Conservation (phyloP, 2,329 filamentous ascomycete species). For the Alternaria tenuissima region DNA sequence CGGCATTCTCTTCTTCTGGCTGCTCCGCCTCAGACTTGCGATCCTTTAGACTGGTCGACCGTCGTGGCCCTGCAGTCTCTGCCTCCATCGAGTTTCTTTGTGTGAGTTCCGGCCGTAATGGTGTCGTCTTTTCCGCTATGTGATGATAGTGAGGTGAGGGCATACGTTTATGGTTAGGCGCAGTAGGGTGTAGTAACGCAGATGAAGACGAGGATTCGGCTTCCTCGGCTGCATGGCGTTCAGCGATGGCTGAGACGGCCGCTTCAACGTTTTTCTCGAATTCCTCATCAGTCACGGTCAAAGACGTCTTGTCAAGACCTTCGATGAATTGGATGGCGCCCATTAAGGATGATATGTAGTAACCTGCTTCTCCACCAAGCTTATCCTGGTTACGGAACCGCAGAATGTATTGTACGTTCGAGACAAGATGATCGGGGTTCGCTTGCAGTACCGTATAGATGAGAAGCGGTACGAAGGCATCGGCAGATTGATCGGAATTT, state of each 20-base stretch:
- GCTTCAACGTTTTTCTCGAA: slow-evolving; percentile 97
- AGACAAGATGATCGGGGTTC: slow-evolving; percentile 93
- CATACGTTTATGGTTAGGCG: slow-evolving; percentile 44
- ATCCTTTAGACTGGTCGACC: slow-evolving; percentile 62
- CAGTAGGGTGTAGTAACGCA: slow-evolving; percentile 28
- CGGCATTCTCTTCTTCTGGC: slow-evolving; percentile 74
- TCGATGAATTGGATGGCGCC: slow-evolving; percentile 97
- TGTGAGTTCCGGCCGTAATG: slow-evolving; percentile 65
- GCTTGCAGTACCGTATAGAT: slow-evolving; percentile 96
- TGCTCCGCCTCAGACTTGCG: slow-evolving; percentile 39
- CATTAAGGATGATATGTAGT: slow-evolving; percentile 96
- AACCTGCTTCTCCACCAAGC: slow-evolving; percentile 94
- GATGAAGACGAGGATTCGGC: slow-evolving; percentile 24
- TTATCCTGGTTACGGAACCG: slow-evolving; percentile 98
- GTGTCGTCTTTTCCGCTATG: slow-evolving; percentile 59
- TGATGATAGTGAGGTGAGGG: slow-evolving; percentile 55
- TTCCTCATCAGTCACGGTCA: slow-evolving; percentile 93
- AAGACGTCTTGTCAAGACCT: slow-evolving; percentile 89
- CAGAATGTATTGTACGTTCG: slow-evolving; percentile 97
- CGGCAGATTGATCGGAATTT: slow-evolving; percentile 92
- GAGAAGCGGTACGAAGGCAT: slow-evolving; percentile 88
- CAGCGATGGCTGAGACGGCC: slow-evolving; percentile 93
- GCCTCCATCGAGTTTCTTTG: slow-evolving; percentile 67
- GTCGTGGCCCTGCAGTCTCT: slow-evolving; percentile 65
- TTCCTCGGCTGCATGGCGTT: slow-evolving; percentile 72